Evolutionary conservation across 2,329 filamentous ascomycete species (phyloP).

Genomic region (Camillea tinctor): DNA sequence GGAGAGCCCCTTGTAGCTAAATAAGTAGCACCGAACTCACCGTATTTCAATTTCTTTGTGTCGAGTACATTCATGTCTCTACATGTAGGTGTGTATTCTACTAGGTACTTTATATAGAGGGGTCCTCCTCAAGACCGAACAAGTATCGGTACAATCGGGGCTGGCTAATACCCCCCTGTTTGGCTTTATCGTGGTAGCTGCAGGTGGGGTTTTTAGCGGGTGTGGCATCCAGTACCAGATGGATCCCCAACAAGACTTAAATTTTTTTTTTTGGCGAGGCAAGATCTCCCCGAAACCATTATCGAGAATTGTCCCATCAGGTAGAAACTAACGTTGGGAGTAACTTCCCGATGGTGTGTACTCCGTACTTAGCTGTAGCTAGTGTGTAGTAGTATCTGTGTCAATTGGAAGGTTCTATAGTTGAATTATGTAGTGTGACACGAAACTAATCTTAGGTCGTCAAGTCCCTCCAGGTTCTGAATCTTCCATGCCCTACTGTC

Average conservation of each 20-base stretch:
- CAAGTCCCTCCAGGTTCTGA: background rate
- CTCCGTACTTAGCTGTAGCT: background rate
- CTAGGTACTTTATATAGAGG: background rate
- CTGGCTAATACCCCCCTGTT: slow-evolving; percentile 2
- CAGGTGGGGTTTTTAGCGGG: slow-evolving; percentile 17
- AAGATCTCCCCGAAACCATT: slow-evolving; percentile 7
- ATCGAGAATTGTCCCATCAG: background rate
- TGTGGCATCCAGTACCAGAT: slow-evolving; percentile 43
- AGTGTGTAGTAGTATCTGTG: background rate
- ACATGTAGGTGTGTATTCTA: too few species aligned
- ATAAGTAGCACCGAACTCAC: too few species aligned
- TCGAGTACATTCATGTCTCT: too few species aligned
- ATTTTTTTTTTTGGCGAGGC: slow-evolving; percentile 32
- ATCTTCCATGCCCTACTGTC: too few species aligned
- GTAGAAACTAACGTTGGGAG: background rate
- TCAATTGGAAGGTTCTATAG: background rate
- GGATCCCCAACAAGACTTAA: slow-evolving; percentile 39
- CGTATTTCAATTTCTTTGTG: too few species aligned
- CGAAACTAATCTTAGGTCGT: background rate
- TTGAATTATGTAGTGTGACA: background rate
- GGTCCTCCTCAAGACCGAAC: background rate
- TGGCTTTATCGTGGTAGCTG: slow-evolving; percentile 10
- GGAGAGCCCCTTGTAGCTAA: too few species aligned
- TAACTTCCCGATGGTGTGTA: background rate
- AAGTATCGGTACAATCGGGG: background rate